Evolutionary conservation across 2,329 filamentous ascomycete genomes (phyloP), one percentile per base, ranked within the genome.

Genomic region (Paraconiothyrium brasiliense): DNA sequence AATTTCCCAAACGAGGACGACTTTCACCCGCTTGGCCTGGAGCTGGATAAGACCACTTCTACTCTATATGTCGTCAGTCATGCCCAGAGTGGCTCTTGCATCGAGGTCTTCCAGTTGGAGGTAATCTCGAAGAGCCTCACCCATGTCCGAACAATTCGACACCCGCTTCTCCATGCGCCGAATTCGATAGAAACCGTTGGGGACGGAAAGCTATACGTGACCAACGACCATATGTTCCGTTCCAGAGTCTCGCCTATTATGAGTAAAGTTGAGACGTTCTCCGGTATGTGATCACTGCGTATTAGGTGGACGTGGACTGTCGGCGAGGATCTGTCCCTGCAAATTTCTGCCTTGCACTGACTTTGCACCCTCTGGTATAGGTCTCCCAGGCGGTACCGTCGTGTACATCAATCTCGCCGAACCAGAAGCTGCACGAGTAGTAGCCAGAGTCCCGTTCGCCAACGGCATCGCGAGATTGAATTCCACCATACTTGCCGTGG

Each of bases 1-100:
- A 62, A 74, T 49, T 76, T 73, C 56, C 61, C 67, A 6, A 58
- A 63, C 24, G 60, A 62, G 6, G 57, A 57, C 22, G 75, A 80
- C 52, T 79, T 83, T 58, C 80, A 83, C 57, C 81, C 81, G 1
- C 68, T 83, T 1, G 80, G 81, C 4, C 71, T 83, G 4, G 75
- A 77, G 5, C 79, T 77, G 37, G 74, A 81, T 16, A 52, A 70
- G 2, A 32, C 58, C 5, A 77, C 73, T 11, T 71, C 73, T 4
- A 79, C 71, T 0, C 70, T 83, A 8, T 79, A 78, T 57, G 72
- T 81, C 14, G 71, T 77, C 57, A 82, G 81, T 61, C 80, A 82
- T 65, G 75, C 76, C 3, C 71, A 69, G 0, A 54, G 69, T 1
- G 76, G 76, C 48, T 72, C 77, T 9, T 57, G 62, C 49, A 64